Evolutionary conservation across 306 rosid species (phyloP), one percentile per base, ranked within the genome.

Genomic region (Alnus glutinosa): DNA sequence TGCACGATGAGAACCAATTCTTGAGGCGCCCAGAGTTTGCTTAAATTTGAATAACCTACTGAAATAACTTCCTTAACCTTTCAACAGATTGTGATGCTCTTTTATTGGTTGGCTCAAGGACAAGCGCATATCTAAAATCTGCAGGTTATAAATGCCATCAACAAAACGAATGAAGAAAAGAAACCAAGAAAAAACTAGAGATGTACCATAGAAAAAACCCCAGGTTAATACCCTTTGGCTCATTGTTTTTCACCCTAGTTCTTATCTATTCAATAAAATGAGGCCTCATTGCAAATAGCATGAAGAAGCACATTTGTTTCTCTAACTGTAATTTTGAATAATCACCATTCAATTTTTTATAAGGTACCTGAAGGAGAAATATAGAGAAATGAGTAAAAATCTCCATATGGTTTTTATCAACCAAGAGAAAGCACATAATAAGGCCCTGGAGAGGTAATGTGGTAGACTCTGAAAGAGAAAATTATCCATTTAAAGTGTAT

Each of bases 41-140:
- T 75, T 49, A 32, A 51, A 61, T 47, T 37, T 71, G 7, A 42
- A 68, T 74, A 68, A 47, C 83, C 88, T 92, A 81, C 82, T 16
- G 92, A 89, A 90, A 96, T 66, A 96, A 47, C 85, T 86, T 90
- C 91, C 90, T 88, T 83, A 96, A 84, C 70, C 87, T 90, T 48
- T 96, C 94, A n/a, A 88, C 93, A 75, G 98, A 80, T 32, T 73
- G 9, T 8, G 98, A 79, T 62, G 99, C 99, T 88, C 98, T 88
- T 90, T 91, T 96, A 83, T 96, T 96, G 46, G 98, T 96, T 64
- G 99, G 99, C 88, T 96, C 99, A 39, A 96, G 99, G 32, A 96
- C 98, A 77, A 90, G 97, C 39, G 97, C 97, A 67, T 90, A 79
- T 55, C 77, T 90, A 75, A 87, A 96, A 86, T 96, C 99, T 96